Evolutionary conservation across 2,329 filamentous ascomycete genomes (phyloP).

Genomic region (Alternaria alternata): DNA sequence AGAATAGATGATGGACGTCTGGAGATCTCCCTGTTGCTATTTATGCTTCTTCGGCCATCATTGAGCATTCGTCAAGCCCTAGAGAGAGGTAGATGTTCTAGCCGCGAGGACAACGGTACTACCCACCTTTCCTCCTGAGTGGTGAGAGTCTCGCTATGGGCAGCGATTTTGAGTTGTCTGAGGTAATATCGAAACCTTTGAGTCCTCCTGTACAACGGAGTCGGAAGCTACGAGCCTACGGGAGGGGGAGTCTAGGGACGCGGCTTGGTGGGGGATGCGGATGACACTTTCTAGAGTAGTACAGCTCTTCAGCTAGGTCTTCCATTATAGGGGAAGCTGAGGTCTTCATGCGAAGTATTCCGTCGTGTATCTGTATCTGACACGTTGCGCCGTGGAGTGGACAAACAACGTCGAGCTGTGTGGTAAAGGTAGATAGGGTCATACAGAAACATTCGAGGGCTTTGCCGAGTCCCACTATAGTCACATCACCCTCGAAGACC

Average conservation of each 20-base stretch:
- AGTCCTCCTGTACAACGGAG: constrained; percentile 6
- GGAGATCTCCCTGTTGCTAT: constrained; percentile 14
- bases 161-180: constrained; percentile 9
- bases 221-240: constrained; percentile 11
- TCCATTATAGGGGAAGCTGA: not conserved
- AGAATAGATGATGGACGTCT: constrained; percentile 16
- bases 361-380: not conserved
- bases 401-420: constrained; percentile 6
- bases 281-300: constrained; percentile 12
- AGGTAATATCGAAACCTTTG: constrained; percentile 12
- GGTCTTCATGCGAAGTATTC: constrained; percentile 2
- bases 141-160: not conserved
- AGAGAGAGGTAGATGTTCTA: constrained; percentile 18
- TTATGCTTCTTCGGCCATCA: constrained; percentile 3
- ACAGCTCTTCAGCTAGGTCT: constrained; percentile 7
- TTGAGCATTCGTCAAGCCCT: constrained; percentile 12
- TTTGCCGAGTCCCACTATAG: constrained; percentile 5
- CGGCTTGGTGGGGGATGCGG: constrained; percentile 3
- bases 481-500: not conserved
- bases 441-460: not conserved
- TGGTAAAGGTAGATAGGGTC: constrained; percentile 12
- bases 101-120: constrained; percentile 19
- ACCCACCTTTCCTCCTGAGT: constrained; percentile 14
- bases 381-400: constrained; percentile 10
- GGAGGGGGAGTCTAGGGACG: not conserved